Conservation (phyloP, 2,329 filamentous ascomycete species). For the Aureobasidium sp. region DNA sequence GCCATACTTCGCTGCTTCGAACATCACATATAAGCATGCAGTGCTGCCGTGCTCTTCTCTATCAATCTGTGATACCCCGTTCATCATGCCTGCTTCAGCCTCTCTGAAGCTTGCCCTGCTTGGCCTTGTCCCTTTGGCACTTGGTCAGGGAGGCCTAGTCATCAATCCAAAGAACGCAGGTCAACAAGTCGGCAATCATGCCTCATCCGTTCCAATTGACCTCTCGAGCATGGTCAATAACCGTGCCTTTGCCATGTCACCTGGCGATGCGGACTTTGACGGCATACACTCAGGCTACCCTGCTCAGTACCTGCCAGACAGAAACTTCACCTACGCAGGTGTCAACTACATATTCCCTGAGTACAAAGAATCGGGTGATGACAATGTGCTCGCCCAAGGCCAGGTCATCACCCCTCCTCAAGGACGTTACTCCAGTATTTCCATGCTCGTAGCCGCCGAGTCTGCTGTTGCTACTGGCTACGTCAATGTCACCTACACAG, state of each 20-base stretch:
- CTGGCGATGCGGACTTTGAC: slow-evolving; percentile 33
- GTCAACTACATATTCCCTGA: slow-evolving; percentile 33
- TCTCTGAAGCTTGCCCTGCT: slow-evolving; percentile 7
- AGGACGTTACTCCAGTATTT: slow-evolving; percentile 32
- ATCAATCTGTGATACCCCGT: too few relatives aligned
- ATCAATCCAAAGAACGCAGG: slow-evolving; percentile 27
- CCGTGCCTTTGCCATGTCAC: slow-evolving; percentile 30
- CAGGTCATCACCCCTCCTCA: slow-evolving; percentile 29
- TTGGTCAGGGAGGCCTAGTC: slow-evolving; percentile 23
- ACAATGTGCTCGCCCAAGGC: slow-evolving; percentile 34
- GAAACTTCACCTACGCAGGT: slow-evolving; percentile 32
- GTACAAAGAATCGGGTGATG: slow-evolving; percentile 31
- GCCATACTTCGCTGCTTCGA: neutral
- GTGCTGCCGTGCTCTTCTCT: neutral
- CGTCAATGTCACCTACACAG: slow-evolving; percentile 34
- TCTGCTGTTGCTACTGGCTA: slow-evolving; percentile 32
- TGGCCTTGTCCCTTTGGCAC: slow-evolving; percentile 16
- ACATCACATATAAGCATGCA: neutral
- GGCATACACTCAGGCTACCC: slow-evolving; percentile 33
- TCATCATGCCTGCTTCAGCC: neutral
- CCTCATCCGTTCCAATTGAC: slow-evolving; percentile 22
- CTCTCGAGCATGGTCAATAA: slow-evolving; percentile 29
- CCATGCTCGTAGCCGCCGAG: slow-evolving; percentile 37
- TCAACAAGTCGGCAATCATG: slow-evolving; percentile 17
- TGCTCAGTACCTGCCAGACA: slow-evolving; percentile 30